Conservation (phyloP, 257 asterid species). For the Scutellaria galericulata region DNA sequence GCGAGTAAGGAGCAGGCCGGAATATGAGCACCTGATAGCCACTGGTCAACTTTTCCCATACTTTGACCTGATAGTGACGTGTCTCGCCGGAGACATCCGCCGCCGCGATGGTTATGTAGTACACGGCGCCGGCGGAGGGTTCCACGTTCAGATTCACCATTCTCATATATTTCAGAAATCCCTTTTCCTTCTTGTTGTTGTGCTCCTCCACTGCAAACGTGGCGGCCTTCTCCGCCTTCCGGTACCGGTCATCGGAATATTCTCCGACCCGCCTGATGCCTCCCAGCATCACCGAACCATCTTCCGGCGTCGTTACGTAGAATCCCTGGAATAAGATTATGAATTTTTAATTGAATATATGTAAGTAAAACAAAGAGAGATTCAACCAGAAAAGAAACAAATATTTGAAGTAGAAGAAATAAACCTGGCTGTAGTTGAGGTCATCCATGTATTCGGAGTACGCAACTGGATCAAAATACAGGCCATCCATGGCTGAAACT, state of each 20-base stretch:
- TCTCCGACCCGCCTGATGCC: slow-evolving; percentile 22
- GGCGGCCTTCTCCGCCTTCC: slow-evolving; percentile 37
- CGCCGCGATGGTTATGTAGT: slow-evolving; percentile 44
- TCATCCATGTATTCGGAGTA: slow-evolving; percentile 41
- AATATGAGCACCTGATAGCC: slow-evolving; percentile 37
- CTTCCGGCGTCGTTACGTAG: slow-evolving; percentile 24
- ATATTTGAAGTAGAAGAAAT: background rate
- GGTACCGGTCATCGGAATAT: background rate
- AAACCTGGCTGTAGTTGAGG: slow-evolving; percentile 39
- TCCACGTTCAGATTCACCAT: slow-evolving; percentile 46
- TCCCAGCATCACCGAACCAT: slow-evolving; percentile 27
- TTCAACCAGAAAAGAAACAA: no score
- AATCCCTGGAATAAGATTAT: slow-evolving; percentile 31
- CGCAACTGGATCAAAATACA: background rate
- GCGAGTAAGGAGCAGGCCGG: slow-evolving; percentile 42
- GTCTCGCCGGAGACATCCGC: slow-evolving; percentile 28
- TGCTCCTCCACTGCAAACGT: slow-evolving; percentile 40
- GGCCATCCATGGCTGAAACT: slow-evolving; percentile 19
- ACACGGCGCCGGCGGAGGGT: slow-evolving; percentile 51
- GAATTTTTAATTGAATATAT: background rate
- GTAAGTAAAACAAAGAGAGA: background rate
- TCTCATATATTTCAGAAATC: slow-evolving; percentile 10
- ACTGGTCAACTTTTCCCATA: slow-evolving; percentile 43
- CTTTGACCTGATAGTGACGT: slow-evolving; percentile 41
- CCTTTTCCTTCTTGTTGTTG: slow-evolving; percentile 32